Base-by-base conservation (phyloP, 257 asterid genomes). In the Solanum megistacrolobum region DNA sequence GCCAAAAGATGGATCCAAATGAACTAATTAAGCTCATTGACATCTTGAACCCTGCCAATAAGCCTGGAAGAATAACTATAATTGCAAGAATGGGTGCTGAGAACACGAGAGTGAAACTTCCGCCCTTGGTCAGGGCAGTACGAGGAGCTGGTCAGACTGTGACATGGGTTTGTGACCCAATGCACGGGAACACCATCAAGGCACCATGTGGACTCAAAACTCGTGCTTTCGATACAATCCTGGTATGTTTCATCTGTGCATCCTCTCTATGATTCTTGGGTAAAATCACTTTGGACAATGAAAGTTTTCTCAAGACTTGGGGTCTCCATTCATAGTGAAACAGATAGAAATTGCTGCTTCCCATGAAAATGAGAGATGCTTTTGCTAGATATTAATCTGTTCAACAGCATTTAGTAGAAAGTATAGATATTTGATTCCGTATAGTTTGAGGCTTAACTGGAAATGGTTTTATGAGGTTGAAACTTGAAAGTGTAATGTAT, bases 141-240 rank as follows among this genome's bases (percentile, higher is more conserved):
- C 94, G 98, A 65, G 81, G 94, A 86, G 95, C 98, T 1, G 96
- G 96, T 18, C 98, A 94, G 85, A 87, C 93, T 65, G 98, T 95
- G 12, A 94, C 98, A 72, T 95, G 97, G 98, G 96, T 94, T 8
- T 93, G 98, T 75, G 98, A 95, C 83, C 98, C 98, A 6, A 95
- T 95, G 98, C 98, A 95, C 9, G 98, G 98, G 72, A 95, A 95
- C 95, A 95, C 98, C 48, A 94, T 95, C 89, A 94, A 93, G 90
- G 98, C 96, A 18, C 98, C 98, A 11, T 95, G 95, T 27, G 98
- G 97, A 75, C 95, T 94, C 87, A 95, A 94, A 90, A 95, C 98
- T 12, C 98, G 96, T 41, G 90, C 98, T 87, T 95, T 94, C 39
- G 96, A 95, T 88, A 89, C 98, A 4, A 95, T 95, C 91, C 90